These are phyloP conservation scores for Flaveria floridana DNA, from an alignment of 140 eudicot genomes.

Conservation along the genomic window DNA sequence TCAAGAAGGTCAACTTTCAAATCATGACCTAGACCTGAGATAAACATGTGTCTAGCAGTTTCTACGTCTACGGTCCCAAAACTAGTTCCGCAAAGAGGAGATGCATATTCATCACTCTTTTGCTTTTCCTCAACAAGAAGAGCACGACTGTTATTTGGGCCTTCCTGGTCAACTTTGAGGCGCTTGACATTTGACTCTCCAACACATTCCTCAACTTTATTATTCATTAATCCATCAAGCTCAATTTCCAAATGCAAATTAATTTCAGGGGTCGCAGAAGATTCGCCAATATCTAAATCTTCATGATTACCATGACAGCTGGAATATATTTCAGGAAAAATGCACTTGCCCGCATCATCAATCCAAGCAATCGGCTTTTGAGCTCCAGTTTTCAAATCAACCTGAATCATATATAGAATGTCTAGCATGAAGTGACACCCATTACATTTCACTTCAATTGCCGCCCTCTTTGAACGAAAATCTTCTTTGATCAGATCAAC, in stretches of 20 bases:
- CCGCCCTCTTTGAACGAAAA: slow-evolving; percentile 45
- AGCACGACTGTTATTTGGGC: slow-evolving; percentile 19
- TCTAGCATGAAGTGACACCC: slow-evolving; percentile 51
- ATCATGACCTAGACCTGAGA: slow-evolving; percentile 32
- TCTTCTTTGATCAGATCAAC: slow-evolving; percentile 54
- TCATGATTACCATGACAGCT: slow-evolving; percentile 38
- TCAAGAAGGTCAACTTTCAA: slow-evolving; percentile 43
- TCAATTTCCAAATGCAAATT: slow-evolving; percentile 70
- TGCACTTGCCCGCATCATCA: slow-evolving; percentile 63
- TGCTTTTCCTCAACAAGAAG: slow-evolving; percentile 34
- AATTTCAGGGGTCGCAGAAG: slow-evolving; percentile 45
- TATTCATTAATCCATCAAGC: slow-evolving; percentile 36
- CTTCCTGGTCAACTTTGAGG: slow-evolving; percentile 36
- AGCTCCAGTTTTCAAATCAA: slow-evolving; percentile 63
- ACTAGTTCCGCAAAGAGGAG: slow-evolving; percentile 22
- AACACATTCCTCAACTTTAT: slow-evolving; percentile 43
- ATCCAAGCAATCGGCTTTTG: slow-evolving; percentile 93
- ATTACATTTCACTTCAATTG: slow-evolving; percentile 52
- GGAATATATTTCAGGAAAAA: slow-evolving; percentile 56
- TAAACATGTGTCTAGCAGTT: slow-evolving; percentile 46
- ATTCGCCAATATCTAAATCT: slow-evolving; percentile 35
- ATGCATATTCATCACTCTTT: slow-evolving; percentile 35
- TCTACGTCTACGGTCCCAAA: slow-evolving; percentile 42
- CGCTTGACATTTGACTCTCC: slow-evolving; percentile 60
- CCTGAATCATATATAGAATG: slow-evolving; percentile 57